Evolutionary conservation across 2,329 filamentous ascomycete species (phyloP), one percentile per base, ranked within the genome.

Genomic region (Acephala macrosclerotiorum): DNA sequence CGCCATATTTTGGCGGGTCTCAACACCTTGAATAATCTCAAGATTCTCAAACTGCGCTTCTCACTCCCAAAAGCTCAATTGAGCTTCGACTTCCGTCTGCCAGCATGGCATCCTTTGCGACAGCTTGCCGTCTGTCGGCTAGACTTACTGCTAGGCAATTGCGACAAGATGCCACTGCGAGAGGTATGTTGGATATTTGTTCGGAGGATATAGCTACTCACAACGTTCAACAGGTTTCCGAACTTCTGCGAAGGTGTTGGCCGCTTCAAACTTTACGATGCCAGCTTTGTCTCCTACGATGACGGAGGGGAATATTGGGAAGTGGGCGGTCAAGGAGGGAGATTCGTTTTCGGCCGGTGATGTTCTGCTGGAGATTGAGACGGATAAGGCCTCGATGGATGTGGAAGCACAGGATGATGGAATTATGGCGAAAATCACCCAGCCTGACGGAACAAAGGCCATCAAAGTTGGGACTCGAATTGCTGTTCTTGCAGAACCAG

Each of bases 361-460:
- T 78, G 92, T 97, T 36, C 85, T 97, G 60, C 88, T 97, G 66
- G 93, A 97, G 80, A 96, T 97, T 77, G 93, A 97, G 82, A 97
- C 93, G 66, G 93, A 97, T 80, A 97, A 97, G 84, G 93, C 93
- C 63, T 92, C 92, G 64, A 97, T 97, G 93, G 94, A 97, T 73
- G 93, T 97, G 29, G 94, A 97, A 83, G 93, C 93, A 47, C 93
- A 96, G 81, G 93, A 97, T 53, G 93, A 96, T 76, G 93, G 94
- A 49, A 83, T 95, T 72, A 81, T 97, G 79, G 89, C 94, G 76
- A 96, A 96, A 84, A 95, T 97, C 73, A 87, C 89, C 76, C 83
- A 89, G 76, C 82, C 82, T 51, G 90, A 94, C 76, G 92, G 92
- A 61, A 85, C 85, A 78, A 96, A 96, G 82, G 84, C 83, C 56